phyloP scores from a whole-genome alignment of 495 filamentous ascomycete species.

The Lasiosphaeria miniovina region DNA sequence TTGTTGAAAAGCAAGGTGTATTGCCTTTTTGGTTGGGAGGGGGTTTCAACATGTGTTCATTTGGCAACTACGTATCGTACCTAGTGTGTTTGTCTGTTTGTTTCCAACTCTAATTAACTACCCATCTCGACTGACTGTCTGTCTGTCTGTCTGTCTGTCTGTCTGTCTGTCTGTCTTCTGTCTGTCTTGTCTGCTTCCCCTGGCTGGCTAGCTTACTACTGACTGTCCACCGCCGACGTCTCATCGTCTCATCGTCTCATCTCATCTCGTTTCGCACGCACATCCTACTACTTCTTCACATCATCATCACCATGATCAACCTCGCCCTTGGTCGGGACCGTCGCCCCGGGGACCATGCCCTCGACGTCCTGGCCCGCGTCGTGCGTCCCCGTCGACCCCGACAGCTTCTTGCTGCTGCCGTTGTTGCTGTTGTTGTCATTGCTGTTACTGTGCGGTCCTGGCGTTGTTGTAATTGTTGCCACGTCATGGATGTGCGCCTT shows the following conservation, averaged over 20 bases:
- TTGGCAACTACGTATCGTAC: no score
- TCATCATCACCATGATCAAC: no score
- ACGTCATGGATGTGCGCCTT: conserved; percentile 18
- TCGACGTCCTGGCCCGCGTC: no score
- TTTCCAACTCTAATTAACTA: not conserved
- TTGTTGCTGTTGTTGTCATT: no score
- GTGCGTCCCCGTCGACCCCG: no score
- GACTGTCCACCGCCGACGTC: not conserved
- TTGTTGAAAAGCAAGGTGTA: no score
- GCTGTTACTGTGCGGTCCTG: not conserved
- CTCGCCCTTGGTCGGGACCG: no score
- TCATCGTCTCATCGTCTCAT: not conserved
- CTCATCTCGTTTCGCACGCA: not conserved
- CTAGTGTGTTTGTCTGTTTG: not conserved
- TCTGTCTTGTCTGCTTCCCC: not conserved
- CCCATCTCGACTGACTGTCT: not conserved
- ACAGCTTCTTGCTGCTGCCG: no score
- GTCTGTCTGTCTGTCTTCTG: not conserved
- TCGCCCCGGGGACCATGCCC: no score
- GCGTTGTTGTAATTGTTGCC: not conserved
- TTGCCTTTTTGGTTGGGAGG: no score
- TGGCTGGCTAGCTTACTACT: no score
- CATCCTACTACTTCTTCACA: not conserved
- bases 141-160: not conserved
- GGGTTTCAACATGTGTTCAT: not conserved